A percentile compares a stretch with the other conserved stretches of the same genome.
phyloP scores from a whole-genome alignment of 169 alveolate genomes.

The Cryptosporidium parvum region DNA sequence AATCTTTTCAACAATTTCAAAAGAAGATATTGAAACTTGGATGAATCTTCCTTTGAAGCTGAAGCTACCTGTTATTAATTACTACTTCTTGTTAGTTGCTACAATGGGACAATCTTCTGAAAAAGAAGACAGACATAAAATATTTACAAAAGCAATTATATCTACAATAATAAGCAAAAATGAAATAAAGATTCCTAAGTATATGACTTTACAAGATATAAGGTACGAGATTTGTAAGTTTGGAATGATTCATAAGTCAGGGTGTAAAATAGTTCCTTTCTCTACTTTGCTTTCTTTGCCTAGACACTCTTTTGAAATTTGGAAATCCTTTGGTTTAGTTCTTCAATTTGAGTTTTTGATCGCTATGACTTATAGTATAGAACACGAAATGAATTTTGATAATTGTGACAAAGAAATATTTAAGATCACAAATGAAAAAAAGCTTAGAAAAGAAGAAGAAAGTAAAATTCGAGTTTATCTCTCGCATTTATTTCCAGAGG shows the following conservation, averaged over 20 bases:
- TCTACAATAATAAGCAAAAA: slow-evolving; percentile 15
- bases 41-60: slow-evolving; percentile 16
- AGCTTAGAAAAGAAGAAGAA: background rate
- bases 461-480: slow-evolving; percentile 24
- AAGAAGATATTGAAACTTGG: slow-evolving; percentile 54
- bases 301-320: slow-evolving; percentile 46
- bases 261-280: slow-evolving; percentile 25
- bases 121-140: slow-evolving; percentile 47
- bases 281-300: slow-evolving; percentile 50
- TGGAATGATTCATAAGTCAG: slow-evolving; percentile 33
- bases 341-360: slow-evolving; percentile 49
- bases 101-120: background rate
- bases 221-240: slow-evolving; percentile 50
- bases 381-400: slow-evolving; percentile 13
- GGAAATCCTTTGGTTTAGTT: slow-evolving; percentile 48
- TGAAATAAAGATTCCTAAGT: slow-evolving; percentile 19
- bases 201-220: slow-evolving; percentile 43
- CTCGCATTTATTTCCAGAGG: slow-evolving; percentile 16
- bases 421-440: background rate
- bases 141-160: slow-evolving; percentile 34
- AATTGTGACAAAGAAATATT: slow-evolving; percentile 8
- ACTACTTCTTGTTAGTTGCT: slow-evolving; percentile 24
- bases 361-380: slow-evolving; percentile 43
- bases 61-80: slow-evolving; percentile 5
- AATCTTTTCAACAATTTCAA: slow-evolving; percentile 24